Base-by-base conservation (phyloP, 257 asterid genomes). In the Fraxinus pennsylvanica region DNA sequence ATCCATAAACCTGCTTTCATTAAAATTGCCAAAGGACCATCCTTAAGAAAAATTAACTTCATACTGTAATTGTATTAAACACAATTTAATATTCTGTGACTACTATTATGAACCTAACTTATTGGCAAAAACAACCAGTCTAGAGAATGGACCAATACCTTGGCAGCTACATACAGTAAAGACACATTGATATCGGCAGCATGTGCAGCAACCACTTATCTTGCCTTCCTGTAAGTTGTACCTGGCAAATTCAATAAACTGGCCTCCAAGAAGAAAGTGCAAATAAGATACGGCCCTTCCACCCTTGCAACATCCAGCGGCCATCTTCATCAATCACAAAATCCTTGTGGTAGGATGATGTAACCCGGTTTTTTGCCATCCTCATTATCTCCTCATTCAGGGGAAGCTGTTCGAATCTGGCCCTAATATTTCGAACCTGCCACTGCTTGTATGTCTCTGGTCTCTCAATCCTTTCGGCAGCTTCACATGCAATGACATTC, bases 391-490 rank as follows among this genome's bases (percentile, higher is more conserved):
- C 90, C 75, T 74, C 79, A 59, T 87, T 84, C 78, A 87, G 30
- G 8, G 88, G 88, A 45, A 89, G 83, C 84, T 82, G 90, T 78
- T 36, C 74, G 1, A 89, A 87, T 27, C 93, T 90, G 0, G 87
- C 93, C 81, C 90, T 88, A 59, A 81, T 71, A 47, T 87, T 83
- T n/a, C 90, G 82, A 15, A 76, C 86, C 65, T 89, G 91, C 93
- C 90, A 89, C 27, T 89, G 93, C 82, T 86, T 89, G 89, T 89
- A 89, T 9, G 89, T 86, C 83, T 89, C 91, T 0, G 92, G 92
- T 65, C 91, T 84, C 79, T 88, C 88, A 1, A 81, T 79, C 76
- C 92, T 83, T 35, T 85, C 91, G 0, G 90, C 86, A 7, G 72
- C 90, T 77, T 89, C 93, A 65, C 93, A 86, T 2, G 91, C 88